Percentiles rank a stretch among this genome's conserved stretches.
Conservation (phyloP, 257 asterid genomes). For the Vinca minor region DNA sequence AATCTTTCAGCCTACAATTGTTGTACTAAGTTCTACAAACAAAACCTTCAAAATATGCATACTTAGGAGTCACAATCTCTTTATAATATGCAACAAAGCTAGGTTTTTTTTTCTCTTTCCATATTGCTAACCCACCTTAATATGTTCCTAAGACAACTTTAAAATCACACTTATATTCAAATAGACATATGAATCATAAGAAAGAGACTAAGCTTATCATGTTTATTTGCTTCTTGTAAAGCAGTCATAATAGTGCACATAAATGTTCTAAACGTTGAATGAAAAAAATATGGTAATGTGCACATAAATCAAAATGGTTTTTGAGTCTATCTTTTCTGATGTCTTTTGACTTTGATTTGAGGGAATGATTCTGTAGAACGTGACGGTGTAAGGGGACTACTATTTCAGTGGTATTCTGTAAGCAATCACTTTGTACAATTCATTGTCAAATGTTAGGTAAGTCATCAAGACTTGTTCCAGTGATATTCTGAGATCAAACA, state of each 20-base stretch:
- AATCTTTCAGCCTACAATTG: constrained; percentile 5
- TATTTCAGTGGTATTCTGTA: too few relatives aligned
- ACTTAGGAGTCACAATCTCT: not conserved
- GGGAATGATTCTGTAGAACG: too few relatives aligned
- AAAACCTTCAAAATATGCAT: constrained; percentile 4
- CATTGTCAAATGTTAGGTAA: too few relatives aligned
- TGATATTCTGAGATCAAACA: too few relatives aligned
- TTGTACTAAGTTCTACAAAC: constrained; percentile 8
- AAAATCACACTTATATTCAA: not conserved
- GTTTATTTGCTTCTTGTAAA: constrained; percentile 3
- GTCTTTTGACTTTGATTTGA: not conserved
- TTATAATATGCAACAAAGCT: not conserved
- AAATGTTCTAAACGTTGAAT: too few relatives aligned
- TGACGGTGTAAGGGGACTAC: too few relatives aligned
- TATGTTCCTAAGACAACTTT: not conserved
- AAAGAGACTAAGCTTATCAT: constrained; percentile 1
- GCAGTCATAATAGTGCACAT: too few relatives aligned
- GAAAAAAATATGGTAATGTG: too few relatives aligned
- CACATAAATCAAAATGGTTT: too few relatives aligned
- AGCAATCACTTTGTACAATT: too few relatives aligned
- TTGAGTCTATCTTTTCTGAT: not conserved
- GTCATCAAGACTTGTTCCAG: too few relatives aligned
- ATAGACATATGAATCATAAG: constrained; percentile 1
- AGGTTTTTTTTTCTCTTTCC: not conserved
- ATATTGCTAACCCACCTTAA: not conserved